phyloP scores from a whole-genome alignment of 139 green algal genomes.

The Coccomyxa sp. region DNA sequence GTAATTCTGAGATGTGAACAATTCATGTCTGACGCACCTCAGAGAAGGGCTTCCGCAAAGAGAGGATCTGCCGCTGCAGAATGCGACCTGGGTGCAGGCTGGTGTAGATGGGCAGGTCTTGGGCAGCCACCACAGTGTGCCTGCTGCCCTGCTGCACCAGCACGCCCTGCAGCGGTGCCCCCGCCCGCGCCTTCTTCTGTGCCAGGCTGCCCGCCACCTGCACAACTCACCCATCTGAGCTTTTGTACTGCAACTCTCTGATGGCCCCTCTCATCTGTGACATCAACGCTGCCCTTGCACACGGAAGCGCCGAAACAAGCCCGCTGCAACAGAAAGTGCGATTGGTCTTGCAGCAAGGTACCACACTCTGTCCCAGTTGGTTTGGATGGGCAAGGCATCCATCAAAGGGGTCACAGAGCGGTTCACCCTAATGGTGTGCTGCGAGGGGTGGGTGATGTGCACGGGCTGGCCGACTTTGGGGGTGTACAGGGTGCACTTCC shows the following conservation, averaged over 20 bases:
- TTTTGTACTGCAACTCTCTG: too few relatives aligned
- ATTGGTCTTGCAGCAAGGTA: too few relatives aligned
- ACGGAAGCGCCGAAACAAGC: too few relatives aligned
- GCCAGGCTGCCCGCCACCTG: conserved; percentile 68
- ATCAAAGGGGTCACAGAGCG: too few relatives aligned
- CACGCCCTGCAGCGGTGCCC: conserved; percentile 50
- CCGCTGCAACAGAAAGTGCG: too few relatives aligned
- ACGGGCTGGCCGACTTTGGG: conserved; percentile 52
- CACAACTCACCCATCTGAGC: conserved; percentile 6
- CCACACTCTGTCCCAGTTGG: too few relatives aligned
- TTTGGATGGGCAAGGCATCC: too few relatives aligned
- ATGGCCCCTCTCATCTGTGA: too few relatives aligned
- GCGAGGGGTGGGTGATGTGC: conserved; percentile 59
- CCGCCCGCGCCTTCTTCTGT: conserved; percentile 49
- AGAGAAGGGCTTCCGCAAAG: conserved; percentile 57
- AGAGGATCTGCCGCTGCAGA: conserved; percentile 75
- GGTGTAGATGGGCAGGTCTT: conserved; percentile 87
- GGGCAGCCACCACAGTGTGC: conserved; percentile 68
- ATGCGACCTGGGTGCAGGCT: conserved; percentile 71
- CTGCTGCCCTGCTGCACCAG: conserved; percentile 60
- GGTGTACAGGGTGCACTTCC: conserved; percentile 54
- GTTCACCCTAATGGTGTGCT: too few relatives aligned
- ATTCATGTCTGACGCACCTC: conserved; percentile 27
- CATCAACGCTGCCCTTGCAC: too few relatives aligned
- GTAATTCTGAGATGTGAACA: too few relatives aligned